These are phyloP conservation scores for Diplogelasinospora grovesii DNA, from an alignment of 495 filamentous ascomycete genomes.

Conservation along the genomic window DNA sequence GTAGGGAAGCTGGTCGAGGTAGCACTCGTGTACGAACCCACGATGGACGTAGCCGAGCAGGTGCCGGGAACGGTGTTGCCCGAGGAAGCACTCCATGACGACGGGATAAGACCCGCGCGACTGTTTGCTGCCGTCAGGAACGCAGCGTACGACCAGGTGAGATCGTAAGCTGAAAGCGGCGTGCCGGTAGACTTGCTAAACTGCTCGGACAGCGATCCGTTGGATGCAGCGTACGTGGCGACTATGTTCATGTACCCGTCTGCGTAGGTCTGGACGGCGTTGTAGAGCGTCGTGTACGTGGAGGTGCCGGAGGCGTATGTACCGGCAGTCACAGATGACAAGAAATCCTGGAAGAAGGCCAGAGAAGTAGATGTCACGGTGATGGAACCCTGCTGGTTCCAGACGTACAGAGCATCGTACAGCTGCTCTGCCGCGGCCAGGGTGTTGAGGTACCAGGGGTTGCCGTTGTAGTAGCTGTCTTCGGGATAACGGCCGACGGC, in stretches of 20 bases:
- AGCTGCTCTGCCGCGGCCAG: constrained; percentile 60
- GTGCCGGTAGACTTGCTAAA: constrained; percentile 46
- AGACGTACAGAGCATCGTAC: constrained; percentile 58
- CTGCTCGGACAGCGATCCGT: constrained; percentile 57
- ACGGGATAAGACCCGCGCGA: constrained; percentile 42
- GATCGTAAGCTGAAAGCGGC: constrained; percentile 49
- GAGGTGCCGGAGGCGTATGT: constrained; percentile 41
- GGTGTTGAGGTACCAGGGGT: constrained; percentile 62
- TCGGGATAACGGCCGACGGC: constrained; percentile 65
- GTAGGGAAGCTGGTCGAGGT: constrained; percentile 51
- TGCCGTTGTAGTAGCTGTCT: constrained; percentile 60
- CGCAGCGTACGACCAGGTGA: constrained; percentile 66
- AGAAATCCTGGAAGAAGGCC: constrained; percentile 51
- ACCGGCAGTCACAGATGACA: constrained; percentile 40
- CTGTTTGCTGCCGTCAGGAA: constrained; percentile 53
- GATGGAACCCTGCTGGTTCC: constrained; percentile 47
- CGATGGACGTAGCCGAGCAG: constrained; percentile 47
- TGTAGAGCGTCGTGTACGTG: constrained; percentile 45
- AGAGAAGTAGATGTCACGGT: constrained; percentile 48
- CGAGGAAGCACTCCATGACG: constrained; percentile 45
- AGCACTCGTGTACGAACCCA: constrained; percentile 53
- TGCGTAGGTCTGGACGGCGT: constrained; percentile 53
- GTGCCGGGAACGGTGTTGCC: constrained; percentile 44
- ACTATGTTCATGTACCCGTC: constrained; percentile 57
- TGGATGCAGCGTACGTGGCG: constrained; percentile 37